phyloP scores from a whole-genome alignment of 768 basidiomycete genomes.

The Dictyophora rubrovolvata region DNA sequence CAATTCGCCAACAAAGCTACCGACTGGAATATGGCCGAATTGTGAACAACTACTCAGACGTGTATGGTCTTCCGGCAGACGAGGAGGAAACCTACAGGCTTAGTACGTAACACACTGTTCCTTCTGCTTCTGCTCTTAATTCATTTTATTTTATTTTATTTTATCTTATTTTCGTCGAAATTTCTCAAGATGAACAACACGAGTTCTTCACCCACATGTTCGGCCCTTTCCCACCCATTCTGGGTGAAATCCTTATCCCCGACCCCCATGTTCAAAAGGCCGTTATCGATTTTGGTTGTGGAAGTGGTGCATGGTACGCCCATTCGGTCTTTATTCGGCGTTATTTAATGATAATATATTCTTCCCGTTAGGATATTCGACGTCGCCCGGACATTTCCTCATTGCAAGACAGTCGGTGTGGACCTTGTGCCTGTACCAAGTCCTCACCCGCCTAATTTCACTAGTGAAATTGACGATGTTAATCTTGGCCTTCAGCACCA shows the following conservation, averaged over 20 bases:
- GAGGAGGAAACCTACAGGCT: conserved; percentile 65
- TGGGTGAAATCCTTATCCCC: conserved; percentile 50
- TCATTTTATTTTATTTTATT: background rate
- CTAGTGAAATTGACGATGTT: conserved; percentile 79
- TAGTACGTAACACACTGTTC: conserved; percentile 29
- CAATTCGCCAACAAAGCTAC: conserved; percentile 47
- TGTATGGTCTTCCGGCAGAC: conserved; percentile 71
- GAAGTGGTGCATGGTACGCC: conserved; percentile 64
- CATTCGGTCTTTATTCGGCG: background rate
- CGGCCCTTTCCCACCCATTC: conserved; percentile 55
- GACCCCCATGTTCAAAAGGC: conserved; percentile 49
- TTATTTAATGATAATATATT: conserved; percentile 1
- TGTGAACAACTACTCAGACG: conserved; percentile 69
- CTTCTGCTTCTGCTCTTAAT: no score
- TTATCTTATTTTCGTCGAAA: conserved; percentile 8
- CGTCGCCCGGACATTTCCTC: conserved; percentile 60
- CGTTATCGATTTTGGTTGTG: conserved; percentile 68
- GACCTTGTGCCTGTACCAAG: conserved; percentile 23
- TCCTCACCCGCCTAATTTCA: conserved; percentile 58
- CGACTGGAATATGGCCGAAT: conserved; percentile 58
- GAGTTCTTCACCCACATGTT: conserved; percentile 50
- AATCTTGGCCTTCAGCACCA: conserved; percentile 79
- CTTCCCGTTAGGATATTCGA: conserved; percentile 50
- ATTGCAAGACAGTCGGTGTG: conserved; percentile 54
- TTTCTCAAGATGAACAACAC: conserved; percentile 52